These are phyloP conservation scores for Aurifilum marmelostoma DNA, from an alignment of 2,329 filamentous ascomycete species.

Conservation along the genomic window DNA sequence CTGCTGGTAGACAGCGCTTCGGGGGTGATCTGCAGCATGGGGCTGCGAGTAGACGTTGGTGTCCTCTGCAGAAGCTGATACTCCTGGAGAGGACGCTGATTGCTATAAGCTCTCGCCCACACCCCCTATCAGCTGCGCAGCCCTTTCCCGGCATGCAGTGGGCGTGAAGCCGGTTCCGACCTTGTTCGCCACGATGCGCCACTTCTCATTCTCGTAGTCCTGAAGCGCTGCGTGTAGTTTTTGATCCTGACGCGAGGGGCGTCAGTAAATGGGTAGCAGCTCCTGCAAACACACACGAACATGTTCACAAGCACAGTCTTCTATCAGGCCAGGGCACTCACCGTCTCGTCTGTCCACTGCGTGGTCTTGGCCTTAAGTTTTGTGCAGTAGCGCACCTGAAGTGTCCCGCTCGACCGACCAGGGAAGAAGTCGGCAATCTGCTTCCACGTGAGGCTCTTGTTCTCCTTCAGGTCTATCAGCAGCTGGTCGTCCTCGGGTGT, in stretches of 20 bases:
- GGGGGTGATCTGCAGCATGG: constrained; percentile 34
- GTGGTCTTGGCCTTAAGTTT: constrained; percentile 94
- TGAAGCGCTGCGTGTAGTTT: constrained; percentile 76
- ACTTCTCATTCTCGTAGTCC: constrained; percentile 89
- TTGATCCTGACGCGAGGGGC: constrained; percentile 60
- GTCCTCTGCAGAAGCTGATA: constrained; percentile 51
- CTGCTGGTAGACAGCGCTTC: constrained; percentile 25
- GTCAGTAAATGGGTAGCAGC: neutral
- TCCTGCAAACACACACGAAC: no score
- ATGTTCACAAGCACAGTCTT: no score
- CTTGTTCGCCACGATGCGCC: constrained; percentile 89
- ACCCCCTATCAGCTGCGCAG: constrained; percentile 56
- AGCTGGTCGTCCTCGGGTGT: constrained; percentile 89
- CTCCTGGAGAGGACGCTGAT: constrained; percentile 56
- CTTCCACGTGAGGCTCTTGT: constrained; percentile 94
- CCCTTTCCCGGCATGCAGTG: constrained; percentile 82
- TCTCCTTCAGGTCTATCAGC: constrained; percentile 88
- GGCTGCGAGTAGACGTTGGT: constrained; percentile 45
- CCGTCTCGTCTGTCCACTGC: constrained; percentile 91
- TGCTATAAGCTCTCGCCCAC: constrained; percentile 57
- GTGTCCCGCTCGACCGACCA: constrained; percentile 82
- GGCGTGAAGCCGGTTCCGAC: constrained; percentile 90
- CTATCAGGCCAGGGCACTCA: constrained; percentile 49
- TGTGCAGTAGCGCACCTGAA: constrained; percentile 93
- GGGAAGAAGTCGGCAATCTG: constrained; percentile 97